Evolutionary conservation across 495 filamentous ascomycete genomes (phyloP).

Genomic region (Xylaria venustula): DNA sequence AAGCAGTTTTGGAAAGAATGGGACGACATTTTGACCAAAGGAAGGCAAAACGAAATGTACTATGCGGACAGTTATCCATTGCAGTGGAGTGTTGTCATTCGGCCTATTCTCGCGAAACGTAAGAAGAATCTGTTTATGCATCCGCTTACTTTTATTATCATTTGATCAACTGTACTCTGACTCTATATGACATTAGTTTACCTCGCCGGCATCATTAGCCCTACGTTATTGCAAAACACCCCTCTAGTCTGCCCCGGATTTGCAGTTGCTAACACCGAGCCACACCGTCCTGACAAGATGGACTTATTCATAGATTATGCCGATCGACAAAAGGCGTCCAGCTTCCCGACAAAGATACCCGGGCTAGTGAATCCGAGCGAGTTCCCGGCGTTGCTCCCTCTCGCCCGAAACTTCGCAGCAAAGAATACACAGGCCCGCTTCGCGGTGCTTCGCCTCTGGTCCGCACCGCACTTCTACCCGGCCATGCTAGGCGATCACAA

Average conservation of each 20-base stretch:
- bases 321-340: constrained; percentile 5
- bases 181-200: constrained; percentile 38
- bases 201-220: constrained; percentile 38
- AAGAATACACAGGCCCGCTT: constrained; percentile 32
- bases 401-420: constrained; percentile 30
- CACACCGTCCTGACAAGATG: constrained; percentile 29
- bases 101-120: constrained; percentile 43
- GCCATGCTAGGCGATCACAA: constrained; percentile 42
- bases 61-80: constrained; percentile 28
- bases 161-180: neutral
- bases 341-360: constrained; percentile 14
- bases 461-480: constrained; percentile 50
- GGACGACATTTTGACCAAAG: constrained; percentile 20
- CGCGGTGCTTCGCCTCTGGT: constrained; percentile 48
- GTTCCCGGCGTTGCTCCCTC: constrained; percentile 29
- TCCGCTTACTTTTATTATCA: neutral
- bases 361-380: constrained; percentile 26
- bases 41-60: constrained; percentile 8
- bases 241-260: constrained; percentile 29
- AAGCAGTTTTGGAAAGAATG: constrained; percentile 40
- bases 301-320: constrained; percentile 47
- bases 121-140: constrained; percentile 1
- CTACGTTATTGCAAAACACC: constrained; percentile 25
- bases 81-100: constrained; percentile 37
- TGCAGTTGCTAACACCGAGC: constrained; percentile 37